phyloP scores from a whole-genome alignment of 2,329 filamentous ascomycete species.

The Aureobasidium uvarum region DNA sequence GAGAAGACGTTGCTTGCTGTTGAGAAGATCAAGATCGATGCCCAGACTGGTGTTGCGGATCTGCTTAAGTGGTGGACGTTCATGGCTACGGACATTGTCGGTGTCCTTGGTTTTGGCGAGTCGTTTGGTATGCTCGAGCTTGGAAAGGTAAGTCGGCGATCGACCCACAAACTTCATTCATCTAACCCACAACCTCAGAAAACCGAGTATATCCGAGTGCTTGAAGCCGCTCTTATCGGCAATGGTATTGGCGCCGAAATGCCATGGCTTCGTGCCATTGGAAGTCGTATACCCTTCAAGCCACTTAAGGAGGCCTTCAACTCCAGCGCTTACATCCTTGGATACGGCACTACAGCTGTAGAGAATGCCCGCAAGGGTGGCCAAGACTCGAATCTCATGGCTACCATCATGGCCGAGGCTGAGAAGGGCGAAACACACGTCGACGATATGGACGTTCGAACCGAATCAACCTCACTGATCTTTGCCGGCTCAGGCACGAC shows the following conservation, averaged over 20 bases:
- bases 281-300: constrained; percentile 27
- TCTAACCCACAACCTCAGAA: constrained; percentile 14
- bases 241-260: constrained; percentile 36
- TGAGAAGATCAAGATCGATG: constrained; percentile 34
- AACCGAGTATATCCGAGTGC: constrained; percentile 34
- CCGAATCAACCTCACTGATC: constrained; percentile 34
- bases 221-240: constrained; percentile 34
- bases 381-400: constrained; percentile 30
- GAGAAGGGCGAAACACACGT: constrained; percentile 29
- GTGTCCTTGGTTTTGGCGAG: constrained; percentile 40
- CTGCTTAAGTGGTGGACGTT: constrained; percentile 42
- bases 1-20: constrained; percentile 37
- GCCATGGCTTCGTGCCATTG: constrained; percentile 32
- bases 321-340: constrained; percentile 30
- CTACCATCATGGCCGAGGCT: constrained; percentile 31
- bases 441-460: constrained; percentile 31
- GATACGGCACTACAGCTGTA: constrained; percentile 30
- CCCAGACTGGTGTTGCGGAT: constrained; percentile 37
- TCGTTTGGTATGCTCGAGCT: constrained; percentile 40
- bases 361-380: constrained; percentile 27
- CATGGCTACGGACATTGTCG: constrained; percentile 40
- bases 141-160: constrained; percentile 34
- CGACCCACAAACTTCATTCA: background rate
- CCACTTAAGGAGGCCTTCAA: constrained; percentile 30
- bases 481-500: constrained; percentile 34